A percentile compares a stretch with the other conserved stretches of the same genome.
These are phyloP conservation scores for Colletotrichum sp. DNA, from an alignment of 2,329 filamentous ascomycete genomes.

Conservation along the genomic window DNA sequence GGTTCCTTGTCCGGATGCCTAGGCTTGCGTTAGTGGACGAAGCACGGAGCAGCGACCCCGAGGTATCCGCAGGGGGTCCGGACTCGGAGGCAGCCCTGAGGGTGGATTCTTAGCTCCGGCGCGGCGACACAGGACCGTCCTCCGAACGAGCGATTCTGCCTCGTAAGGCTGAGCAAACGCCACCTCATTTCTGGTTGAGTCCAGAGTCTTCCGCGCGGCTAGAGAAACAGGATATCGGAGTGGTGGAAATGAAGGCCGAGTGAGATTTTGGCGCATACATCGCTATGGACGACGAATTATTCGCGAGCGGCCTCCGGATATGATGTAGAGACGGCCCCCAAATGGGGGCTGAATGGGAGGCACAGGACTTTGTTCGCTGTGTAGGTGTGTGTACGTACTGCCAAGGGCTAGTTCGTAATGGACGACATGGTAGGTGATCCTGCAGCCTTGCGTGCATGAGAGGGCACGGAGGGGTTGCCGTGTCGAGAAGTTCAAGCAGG, in stretches of 20 bases:
- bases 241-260: not conserved
- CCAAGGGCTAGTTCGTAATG: not conserved
- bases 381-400: not conserved
- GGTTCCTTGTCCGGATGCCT: not conserved
- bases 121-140: not conserved
- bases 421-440: not conserved
- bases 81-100: constrained; percentile 1
- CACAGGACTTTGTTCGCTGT: not conserved
- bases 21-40: not conserved
- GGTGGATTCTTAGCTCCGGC: not conserved
- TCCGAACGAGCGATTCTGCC: not conserved
- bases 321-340: not conserved
- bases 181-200: not conserved
- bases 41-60: not conserved
- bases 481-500: not conserved
- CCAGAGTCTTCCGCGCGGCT: not conserved
- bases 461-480: not conserved
- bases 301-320: constrained; percentile 1
- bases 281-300: not conserved
- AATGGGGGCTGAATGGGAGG: not conserved
- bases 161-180: constrained; percentile 1
- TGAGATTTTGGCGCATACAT: not conserved
- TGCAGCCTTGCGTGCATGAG: not conserved
- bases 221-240: not conserved
- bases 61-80: not conserved